phyloP scores from a whole-genome alignment of 768 basidiomycete genomes.

The Podaxis rugospora region DNA sequence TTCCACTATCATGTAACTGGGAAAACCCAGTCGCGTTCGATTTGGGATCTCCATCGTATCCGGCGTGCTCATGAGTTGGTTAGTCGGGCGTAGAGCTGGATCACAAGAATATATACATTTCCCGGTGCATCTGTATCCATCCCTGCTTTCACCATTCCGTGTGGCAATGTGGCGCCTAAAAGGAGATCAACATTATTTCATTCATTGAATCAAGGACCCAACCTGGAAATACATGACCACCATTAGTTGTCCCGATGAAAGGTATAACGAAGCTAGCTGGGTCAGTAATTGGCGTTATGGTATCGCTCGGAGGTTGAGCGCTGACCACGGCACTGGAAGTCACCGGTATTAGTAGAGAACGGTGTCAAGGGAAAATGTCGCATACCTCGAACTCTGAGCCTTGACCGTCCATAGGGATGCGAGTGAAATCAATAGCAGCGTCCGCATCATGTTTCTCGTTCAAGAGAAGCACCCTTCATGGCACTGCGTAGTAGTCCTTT shows the following conservation, averaged over 20 bases:
- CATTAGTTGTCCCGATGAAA: constrained; percentile 63
- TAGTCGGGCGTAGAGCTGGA: neutral
- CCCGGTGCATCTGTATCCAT: constrained; percentile 65
- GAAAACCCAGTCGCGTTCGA: constrained; percentile 55
- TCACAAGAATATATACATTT: constrained; percentile 30
- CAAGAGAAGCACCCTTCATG: neutral
- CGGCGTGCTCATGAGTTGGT: constrained; percentile 32
- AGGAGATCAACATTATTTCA: neutral
- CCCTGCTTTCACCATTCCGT: constrained; percentile 67
- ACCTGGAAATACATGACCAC: constrained; percentile 67
- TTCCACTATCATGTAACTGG: constrained; percentile 59
- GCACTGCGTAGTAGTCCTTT: neutral
- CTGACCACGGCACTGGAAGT: neutral
- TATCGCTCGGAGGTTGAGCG: neutral
- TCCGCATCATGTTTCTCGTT: neutral
- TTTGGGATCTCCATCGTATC: constrained; percentile 39
- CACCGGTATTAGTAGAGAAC: neutral
- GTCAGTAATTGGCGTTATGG: constrained; percentile 27
- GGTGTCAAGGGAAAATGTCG: too few species aligned
- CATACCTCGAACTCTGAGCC: constrained; percentile 8
- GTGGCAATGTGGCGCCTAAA: constrained; percentile 57
- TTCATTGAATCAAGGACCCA: constrained; percentile 6
- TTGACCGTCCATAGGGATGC: neutral
- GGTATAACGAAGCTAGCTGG: constrained; percentile 46
- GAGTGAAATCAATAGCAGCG: neutral